A percentile compares a stretch with the other conserved stretches of the same genome.
phyloP scores from a whole-genome alignment of 495 filamentous ascomycete species.

The Penicillium roqueforti region DNA sequence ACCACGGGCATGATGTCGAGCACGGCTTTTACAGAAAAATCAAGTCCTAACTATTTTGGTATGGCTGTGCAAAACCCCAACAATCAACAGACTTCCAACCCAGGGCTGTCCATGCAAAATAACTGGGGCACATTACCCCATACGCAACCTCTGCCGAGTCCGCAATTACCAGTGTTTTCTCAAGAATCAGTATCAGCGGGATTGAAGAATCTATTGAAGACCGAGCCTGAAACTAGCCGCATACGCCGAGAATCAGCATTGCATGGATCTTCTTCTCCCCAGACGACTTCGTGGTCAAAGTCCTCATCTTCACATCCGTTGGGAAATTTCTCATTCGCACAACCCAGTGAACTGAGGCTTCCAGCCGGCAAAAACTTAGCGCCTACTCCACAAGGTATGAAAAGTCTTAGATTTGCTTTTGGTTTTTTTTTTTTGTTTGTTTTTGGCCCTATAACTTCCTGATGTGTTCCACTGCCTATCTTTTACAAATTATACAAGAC shows the following conservation, averaged over 20 bases:
- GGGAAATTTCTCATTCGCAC: slow-evolving; percentile 1
- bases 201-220: slow-evolving; percentile 52
- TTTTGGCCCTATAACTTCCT: not conserved
- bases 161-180: slow-evolving; percentile 63
- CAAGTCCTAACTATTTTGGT: slow-evolving; percentile 82
- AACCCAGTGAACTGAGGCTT: not conserved
- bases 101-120: slow-evolving; percentile 51
- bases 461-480: not conserved
- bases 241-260: slow-evolving; percentile 19
- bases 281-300: slow-evolving; percentile 8
- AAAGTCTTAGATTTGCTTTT: not conserved
- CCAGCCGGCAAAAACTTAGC: not conserved
- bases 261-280: slow-evolving; percentile 16
- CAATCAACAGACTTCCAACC: slow-evolving; percentile 56
- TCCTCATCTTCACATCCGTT: not conserved
- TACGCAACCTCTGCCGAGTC: slow-evolving; percentile 62
- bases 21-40: slow-evolving; percentile 39
- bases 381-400: slow-evolving; percentile 12
- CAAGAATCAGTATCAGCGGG: slow-evolving; percentile 75
- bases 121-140: slow-evolving; percentile 71
- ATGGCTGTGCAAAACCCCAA: slow-evolving; percentile 59
- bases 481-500: not conserved
- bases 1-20: slow-evolving; percentile 36
- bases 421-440: not conserved
- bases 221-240: slow-evolving; percentile 24